Evolutionary conservation across 441 rosid genomes (phyloP).

Genomic region (Erodium texanum): DNA sequence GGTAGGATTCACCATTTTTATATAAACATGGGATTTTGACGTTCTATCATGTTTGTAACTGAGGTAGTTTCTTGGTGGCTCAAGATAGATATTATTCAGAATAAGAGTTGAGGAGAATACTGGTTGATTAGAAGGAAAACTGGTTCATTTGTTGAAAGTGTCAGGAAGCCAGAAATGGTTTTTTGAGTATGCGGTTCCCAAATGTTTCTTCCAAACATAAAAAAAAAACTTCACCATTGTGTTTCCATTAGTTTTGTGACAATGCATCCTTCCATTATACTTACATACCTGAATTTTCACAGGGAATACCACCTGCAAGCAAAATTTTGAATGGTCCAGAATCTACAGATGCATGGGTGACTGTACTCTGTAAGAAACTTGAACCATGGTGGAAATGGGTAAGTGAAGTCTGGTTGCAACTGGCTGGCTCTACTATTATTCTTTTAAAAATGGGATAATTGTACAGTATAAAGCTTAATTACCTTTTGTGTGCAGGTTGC

Average conservation of each 20-base stretch:
- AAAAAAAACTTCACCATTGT: too few species aligned
- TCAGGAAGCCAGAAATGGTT: neutral
- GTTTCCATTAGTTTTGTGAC: too few species aligned
- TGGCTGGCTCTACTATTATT: neutral
- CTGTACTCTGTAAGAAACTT: constrained; percentile 66
- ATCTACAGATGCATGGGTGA: constrained; percentile 45
- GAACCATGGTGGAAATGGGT: constrained; percentile 81
- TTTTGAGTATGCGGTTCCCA: neutral
- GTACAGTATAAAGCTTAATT: constrained; percentile 5
- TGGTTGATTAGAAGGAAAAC: neutral
- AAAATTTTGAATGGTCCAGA: constrained; percentile 42
- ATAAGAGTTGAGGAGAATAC: neutral
- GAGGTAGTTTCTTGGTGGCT: neutral
- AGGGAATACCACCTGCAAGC: constrained; percentile 72
- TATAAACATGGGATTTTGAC: neutral
- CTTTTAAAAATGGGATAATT: constrained; percentile 4
- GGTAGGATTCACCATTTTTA: neutral
- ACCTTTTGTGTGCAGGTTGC: constrained; percentile 52
- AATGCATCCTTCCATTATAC: neutral
- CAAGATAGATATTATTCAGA: neutral
- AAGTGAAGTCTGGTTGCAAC: constrained; percentile 15
- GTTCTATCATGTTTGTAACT: neutral
- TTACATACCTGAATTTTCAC: constrained; percentile 9
- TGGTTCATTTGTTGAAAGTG: neutral
- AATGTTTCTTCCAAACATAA: neutral